Conservation (phyloP, 495 filamentous ascomycete species). For the Neurospora tetraspora region DNA sequence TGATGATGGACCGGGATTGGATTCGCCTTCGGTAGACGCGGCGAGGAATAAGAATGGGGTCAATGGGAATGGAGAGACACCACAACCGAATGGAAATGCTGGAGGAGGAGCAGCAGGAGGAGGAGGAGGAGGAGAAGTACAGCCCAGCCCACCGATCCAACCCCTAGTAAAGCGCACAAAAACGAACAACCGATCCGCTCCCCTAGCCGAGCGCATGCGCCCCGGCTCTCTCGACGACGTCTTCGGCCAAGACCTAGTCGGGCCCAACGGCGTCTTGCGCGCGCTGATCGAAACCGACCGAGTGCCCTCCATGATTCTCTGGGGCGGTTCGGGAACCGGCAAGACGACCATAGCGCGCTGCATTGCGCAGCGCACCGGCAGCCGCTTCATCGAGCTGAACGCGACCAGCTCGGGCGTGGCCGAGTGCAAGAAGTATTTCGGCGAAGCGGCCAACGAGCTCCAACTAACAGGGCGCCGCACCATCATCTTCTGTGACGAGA, state of each 20-base stretch:
- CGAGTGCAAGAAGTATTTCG: constrained; percentile 89
- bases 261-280: constrained; percentile 70
- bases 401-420: constrained; percentile 85
- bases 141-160: constrained; percentile 19
- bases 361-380: constrained; percentile 69
- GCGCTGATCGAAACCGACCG: constrained; percentile 81
- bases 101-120: constrained; percentile 7
- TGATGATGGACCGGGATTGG: constrained; percentile 32
- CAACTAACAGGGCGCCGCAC: constrained; percentile 77
- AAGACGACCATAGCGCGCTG: constrained; percentile 97
- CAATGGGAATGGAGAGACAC: background rate
- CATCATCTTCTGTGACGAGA: constrained; percentile 96
- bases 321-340: constrained; percentile 85
- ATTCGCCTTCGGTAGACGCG: constrained; percentile 13
- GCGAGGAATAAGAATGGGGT: constrained; percentile 7
- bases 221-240: constrained; percentile 77
- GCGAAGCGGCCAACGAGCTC: constrained; percentile 74
- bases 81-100: constrained; percentile 1
- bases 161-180: constrained; percentile 49
- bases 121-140: background rate
- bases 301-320: constrained; percentile 90
- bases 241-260: constrained; percentile 85
- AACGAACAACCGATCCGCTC: constrained; percentile 55
- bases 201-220: constrained; percentile 89
- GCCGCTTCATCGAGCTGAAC: constrained; percentile 92